Base-by-base conservation (phyloP, 2,329 filamentous ascomycete genomes). In the Tolypocladium capitatum region DNA sequence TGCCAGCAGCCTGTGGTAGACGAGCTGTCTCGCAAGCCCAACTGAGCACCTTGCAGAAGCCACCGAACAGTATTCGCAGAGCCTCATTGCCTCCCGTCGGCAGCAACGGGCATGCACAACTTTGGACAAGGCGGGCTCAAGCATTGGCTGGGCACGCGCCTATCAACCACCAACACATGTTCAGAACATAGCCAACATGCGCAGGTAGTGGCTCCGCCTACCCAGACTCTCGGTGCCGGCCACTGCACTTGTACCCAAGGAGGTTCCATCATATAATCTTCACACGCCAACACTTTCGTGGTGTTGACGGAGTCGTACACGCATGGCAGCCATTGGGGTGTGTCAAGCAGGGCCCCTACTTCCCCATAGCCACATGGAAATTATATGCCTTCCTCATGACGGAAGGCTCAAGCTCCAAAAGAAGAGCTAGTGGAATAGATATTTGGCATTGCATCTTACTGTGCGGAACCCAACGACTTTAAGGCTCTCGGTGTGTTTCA, bases 81-180 rank as follows among this genome's bases (percentile, higher is more conserved):
- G 38, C 24, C 38, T 42, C 38, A n/a, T 30, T 42, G 10, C 8
- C 16, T 30, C 38, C 13, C 38, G 4, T 24, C 24, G 16, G 24
- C 9, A 42, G 7, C 18, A 8, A 27, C 3, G 14, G 21, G 21
- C 38, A 41, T 27, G 21, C 38, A n/a, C 16, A 41, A n/a, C n/a
- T 27, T 28, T 33, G 21, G 20, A 27, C 31, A 35, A 34, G 43
- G 43, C 32, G 8, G 14, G 41, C 3, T 30, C 16, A 21, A n/a
- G 24, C 43, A 21, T 35, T 33, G 32, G 4, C 16, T 21, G 24
- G 21, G 16, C 21, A 27, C 7, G 33, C 48, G 32, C 49, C 45
- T 47, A 49, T 45, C 48, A 47, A 46, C 21, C 43, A 38, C 43
- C 40, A 51, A 49, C 50, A 51, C 47, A 52, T 52, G 44, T 46